Evolutionary conservation across 2,329 filamentous ascomycete genomes (phyloP).

Genomic region (Penicillium sp.): DNA sequence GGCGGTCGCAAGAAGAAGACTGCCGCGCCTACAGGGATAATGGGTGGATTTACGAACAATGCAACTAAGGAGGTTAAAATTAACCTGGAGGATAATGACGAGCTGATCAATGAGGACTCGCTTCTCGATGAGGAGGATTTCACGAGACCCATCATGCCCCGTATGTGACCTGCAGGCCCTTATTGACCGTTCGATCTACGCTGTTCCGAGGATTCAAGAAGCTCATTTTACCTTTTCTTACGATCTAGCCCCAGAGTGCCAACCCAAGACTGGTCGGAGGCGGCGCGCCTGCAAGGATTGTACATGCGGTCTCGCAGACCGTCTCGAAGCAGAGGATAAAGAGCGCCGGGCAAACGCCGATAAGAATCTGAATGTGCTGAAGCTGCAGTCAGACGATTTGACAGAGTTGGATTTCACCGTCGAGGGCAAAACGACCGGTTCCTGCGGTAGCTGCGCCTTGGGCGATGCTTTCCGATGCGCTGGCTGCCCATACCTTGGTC

Average conservation of each 20-base stretch:
- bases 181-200: background rate
- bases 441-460: slow-evolving; percentile 89
- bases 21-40: slow-evolving; percentile 25
- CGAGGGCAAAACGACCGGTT: slow-evolving; percentile 85
- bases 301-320: slow-evolving; percentile 87
- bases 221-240: slow-evolving; percentile 18
- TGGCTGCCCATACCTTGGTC: slow-evolving; percentile 79
- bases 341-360: slow-evolving; percentile 68
- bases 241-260: slow-evolving; percentile 74
- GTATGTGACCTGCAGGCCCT: slow-evolving; percentile 59
- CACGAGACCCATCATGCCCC: slow-evolving; percentile 73
- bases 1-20: slow-evolving; percentile 62
- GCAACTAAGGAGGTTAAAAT: slow-evolving; percentile 38
- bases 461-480: slow-evolving; percentile 85
- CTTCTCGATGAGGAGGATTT: slow-evolving; percentile 85
- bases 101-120: slow-evolving; percentile 87
- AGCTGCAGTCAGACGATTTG: slow-evolving; percentile 75
- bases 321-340: slow-evolving; percentile 81
- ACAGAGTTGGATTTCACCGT: slow-evolving; percentile 90
- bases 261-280: slow-evolving; percentile 76
- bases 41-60: slow-evolving; percentile 45
- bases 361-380: slow-evolving; percentile 57
- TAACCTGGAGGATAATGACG: slow-evolving; percentile 70
- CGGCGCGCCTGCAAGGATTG: slow-evolving; percentile 97
- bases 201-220: background rate